Base-by-base conservation (phyloP, 1,284 basidiomycete species). In the Tilletiopsis washingtonensis region DNA sequence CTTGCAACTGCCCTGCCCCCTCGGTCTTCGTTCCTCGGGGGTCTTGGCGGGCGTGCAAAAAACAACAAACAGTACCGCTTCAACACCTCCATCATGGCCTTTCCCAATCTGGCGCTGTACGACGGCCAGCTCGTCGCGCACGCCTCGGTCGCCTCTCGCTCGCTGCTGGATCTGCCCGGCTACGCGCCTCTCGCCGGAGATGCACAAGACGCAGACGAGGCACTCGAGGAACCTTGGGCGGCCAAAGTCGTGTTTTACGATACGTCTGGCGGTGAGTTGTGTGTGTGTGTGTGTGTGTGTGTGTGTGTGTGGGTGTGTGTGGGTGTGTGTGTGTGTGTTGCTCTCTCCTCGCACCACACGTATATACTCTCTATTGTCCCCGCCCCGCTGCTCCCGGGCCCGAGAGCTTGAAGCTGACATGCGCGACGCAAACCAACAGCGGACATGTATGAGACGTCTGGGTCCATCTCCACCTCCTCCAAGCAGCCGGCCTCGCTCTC, bases 161-260 rank as follows among this genome's bases (percentile, higher is more conserved):
- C 86, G 0, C 78, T 98, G 5, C 69, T 78, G 14, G 88, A 90
- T 66, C 75, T 96, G 0, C 24, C 46, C 19, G 53, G 55, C 32
- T 34, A 54, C 20, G 32, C 15, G 11, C 1, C n/a, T n/a, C n/a
- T 14, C 9, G 24, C 25, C 14, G 41, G 34, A 14, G 84, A 86
- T 19, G 84, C 82, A 21, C 79, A 82, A 32, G 27, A 19, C 2
- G 47, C 40, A 0, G 66, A 60, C n/a, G 59, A 53, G 17, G 46
- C 56, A 5, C 76, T 81, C 56, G 88, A 89, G 44, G 75, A 81
- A 1, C 75, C 94, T 4, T 39, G 42, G 3, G 79, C 78, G 0
- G 85, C 81, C 0, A 86, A 88, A 0, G 81, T 97, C 0, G 82
- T 93, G 0, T 94, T 97, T 71, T 89, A 89, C 64, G 93, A 98